Evolutionary conservation across 225 moss, liverwort and hornwort species (phyloP).

Genomic region (Ulota crispa): DNA sequence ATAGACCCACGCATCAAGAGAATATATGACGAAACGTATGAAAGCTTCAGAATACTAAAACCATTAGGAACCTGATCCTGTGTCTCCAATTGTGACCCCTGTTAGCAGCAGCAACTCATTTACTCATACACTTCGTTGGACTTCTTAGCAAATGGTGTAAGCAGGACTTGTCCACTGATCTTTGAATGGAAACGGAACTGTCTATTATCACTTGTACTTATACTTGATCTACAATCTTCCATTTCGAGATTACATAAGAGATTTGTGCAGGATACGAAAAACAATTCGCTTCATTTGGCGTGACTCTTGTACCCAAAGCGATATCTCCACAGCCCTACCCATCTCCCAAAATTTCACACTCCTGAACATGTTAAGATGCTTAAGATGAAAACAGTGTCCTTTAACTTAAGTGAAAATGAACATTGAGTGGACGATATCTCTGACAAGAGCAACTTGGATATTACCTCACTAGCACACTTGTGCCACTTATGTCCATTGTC

Average conservation of each 20-base stretch:
- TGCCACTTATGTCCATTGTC: background rate
- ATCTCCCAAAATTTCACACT: background rate
- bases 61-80: background rate
- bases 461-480: background rate
- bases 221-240: background rate
- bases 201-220: background rate
- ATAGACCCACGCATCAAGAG: conserved; percentile 21
- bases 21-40: background rate
- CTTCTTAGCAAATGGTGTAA: background rate
- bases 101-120: background rate
- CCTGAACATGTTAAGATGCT: background rate
- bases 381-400: background rate
- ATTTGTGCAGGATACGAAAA: background rate
- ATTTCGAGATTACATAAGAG: background rate
- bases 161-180: background rate
- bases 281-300: background rate
- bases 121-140: background rate
- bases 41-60: background rate
- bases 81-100: background rate
- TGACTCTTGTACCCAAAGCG: background rate
- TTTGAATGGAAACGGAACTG: background rate
- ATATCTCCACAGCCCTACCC: background rate
- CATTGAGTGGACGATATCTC: background rate
- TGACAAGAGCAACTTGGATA: background rate
- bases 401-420: background rate